These are phyloP conservation scores for Pythium periplocum DNA, from an alignment of 352 stramenopile species.

Conservation along the genomic window DNA sequence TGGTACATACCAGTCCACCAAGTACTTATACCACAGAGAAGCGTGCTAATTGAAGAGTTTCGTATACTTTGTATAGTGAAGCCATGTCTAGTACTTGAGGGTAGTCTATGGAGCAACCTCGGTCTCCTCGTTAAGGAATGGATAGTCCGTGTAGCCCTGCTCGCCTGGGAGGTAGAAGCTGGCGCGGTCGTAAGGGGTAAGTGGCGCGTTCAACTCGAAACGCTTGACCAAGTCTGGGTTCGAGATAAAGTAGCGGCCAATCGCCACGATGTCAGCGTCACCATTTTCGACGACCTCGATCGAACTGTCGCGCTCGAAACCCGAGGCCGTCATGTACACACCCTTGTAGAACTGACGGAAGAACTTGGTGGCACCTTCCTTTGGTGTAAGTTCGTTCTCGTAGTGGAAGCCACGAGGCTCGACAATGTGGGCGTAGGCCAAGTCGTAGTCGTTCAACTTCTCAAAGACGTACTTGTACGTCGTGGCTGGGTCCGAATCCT, in stretches of 20 bases:
- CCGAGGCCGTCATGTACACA: constrained; percentile 48
- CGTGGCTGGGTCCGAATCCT: too few relatives aligned
- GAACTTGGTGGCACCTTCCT: constrained; percentile 23
- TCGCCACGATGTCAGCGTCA: constrained; percentile 53
- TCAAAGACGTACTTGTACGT: too few relatives aligned
- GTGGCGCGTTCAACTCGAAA: constrained; percentile 27
- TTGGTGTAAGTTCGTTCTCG: constrained; percentile 9
- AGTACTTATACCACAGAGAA: too few relatives aligned
- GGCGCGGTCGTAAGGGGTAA: constrained; percentile 4
- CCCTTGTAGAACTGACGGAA: constrained; percentile 65
- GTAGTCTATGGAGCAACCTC: constrained; percentile 26
- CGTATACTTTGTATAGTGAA: constrained; percentile 29
- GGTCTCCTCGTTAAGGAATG: constrained; percentile 7
- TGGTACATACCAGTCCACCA: too few relatives aligned
- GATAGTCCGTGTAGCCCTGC: constrained; percentile 25
- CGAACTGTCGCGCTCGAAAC: constrained; percentile 45
- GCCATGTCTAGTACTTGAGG: constrained; percentile 6
- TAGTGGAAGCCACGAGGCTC: constrained; percentile 29
- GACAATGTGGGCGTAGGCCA: too few relatives aligned
- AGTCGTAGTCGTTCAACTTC: too few relatives aligned
- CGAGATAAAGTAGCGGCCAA: constrained; percentile 67
- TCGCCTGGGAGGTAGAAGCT: constrained; percentile 19
- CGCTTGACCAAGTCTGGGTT: constrained; percentile 69
- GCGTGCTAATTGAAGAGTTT: constrained; percentile 5
- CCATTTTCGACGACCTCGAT: constrained; percentile 44